phyloP scores from a whole-genome alignment of 768 basidiomycete genomes.

The Tephrocybe sp. region DNA sequence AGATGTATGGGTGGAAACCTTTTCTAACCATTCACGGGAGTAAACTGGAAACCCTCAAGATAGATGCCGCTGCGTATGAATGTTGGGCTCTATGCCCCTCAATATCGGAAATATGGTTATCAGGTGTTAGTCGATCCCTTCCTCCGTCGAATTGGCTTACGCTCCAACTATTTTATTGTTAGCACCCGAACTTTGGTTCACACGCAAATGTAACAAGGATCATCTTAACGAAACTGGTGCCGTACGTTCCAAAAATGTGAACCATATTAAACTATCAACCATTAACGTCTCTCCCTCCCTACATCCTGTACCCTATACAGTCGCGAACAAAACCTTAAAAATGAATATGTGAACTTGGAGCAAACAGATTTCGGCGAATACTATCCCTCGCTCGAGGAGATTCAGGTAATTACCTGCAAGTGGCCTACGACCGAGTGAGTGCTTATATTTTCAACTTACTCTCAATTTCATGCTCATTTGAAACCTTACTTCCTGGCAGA shows the following conservation, averaged over 20 bases:
- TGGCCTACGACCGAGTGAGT: background rate
- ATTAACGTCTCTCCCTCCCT: no score
- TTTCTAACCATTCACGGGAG: conserved; percentile 4
- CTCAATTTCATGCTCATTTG: no score
- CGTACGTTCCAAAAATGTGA: no score
- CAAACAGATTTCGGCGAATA: background rate
- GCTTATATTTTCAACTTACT: background rate
- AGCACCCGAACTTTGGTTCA: conserved; percentile 3
- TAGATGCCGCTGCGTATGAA: background rate
- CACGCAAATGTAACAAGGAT: conserved; percentile 1
- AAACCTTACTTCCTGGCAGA: no score
- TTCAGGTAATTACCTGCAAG: background rate
- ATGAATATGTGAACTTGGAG: background rate
- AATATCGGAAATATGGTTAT: background rate
- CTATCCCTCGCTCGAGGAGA: background rate
- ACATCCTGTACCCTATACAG: no score
- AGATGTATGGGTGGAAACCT: background rate
- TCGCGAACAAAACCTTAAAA: no score
- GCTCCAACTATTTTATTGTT: background rate
- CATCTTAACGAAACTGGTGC: background rate
- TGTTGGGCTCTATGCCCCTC: conserved; percentile 6
- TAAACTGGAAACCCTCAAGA: background rate
- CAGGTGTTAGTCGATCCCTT: background rate
- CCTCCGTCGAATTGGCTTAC: background rate
- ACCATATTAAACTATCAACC: no score